Percentiles rank a stretch among this genome's conserved stretches.
These are phyloP conservation scores for Clonostachys rhizophaga DNA, from an alignment of 2,329 filamentous ascomycete species.

Conservation along the genomic window DNA sequence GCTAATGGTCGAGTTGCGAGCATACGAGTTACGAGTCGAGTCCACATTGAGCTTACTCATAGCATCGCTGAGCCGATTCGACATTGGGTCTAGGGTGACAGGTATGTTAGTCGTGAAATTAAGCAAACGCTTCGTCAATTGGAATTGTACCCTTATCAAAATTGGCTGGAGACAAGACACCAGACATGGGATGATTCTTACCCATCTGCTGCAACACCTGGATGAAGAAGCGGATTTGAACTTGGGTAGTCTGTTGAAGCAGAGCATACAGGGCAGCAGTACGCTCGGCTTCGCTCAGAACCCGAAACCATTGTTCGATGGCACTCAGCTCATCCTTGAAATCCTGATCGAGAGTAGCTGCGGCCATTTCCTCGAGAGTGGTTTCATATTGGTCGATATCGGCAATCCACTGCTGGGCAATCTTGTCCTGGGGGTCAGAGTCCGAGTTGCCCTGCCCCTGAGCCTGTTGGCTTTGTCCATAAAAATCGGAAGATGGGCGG, in stretches of 20 bases:
- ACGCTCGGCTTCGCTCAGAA: constrained; percentile 92
- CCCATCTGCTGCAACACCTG: constrained; percentile 99
- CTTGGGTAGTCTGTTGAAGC: constrained; percentile 96
- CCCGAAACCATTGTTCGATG: constrained; percentile 99
- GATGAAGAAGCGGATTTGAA: constrained; percentile 98
- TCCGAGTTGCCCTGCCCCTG: constrained; percentile 66
- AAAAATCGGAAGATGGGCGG: constrained; percentile 92
- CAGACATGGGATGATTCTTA: constrained; percentile 95
- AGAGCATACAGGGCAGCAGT: constrained; percentile 94
- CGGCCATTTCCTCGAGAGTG: constrained; percentile 98
- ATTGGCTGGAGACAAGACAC: constrained; percentile 87
- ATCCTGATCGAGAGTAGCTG: constrained; percentile 96
- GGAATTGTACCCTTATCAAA: constrained; percentile 80
- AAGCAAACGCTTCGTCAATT: neutral
- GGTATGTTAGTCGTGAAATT: constrained; percentile 7
- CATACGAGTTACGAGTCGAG: constrained; percentile 79
- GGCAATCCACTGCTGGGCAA: constrained; percentile 96
- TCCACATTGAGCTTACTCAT: constrained; percentile 94
- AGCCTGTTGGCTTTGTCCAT: constrained; percentile 69
- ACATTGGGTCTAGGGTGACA: constrained; percentile 75
- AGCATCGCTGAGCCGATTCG: constrained; percentile 88
- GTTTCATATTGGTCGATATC: constrained; percentile 99
- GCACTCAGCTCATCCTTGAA: constrained; percentile 99
- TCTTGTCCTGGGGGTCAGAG: constrained; percentile 80
- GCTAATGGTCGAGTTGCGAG: constrained; percentile 68